A percentile compares a stretch with the other conserved stretches of the same genome.
Conservation (phyloP, 768 basidiomycete species). For the Cystobasidium ongulense region DNA sequence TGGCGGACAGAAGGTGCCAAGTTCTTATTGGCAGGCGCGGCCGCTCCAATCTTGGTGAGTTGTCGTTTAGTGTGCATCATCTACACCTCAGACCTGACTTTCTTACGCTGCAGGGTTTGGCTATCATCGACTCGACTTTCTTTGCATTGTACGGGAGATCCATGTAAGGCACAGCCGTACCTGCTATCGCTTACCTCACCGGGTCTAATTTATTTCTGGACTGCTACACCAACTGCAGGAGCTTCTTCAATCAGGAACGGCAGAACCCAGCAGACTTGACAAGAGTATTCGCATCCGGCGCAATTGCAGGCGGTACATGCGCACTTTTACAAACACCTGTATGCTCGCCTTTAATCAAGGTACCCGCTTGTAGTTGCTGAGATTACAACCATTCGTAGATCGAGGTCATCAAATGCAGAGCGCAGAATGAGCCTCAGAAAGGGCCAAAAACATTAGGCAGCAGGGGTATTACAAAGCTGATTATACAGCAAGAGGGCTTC, state of each 20-base stretch:
- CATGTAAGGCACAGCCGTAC: neutral
- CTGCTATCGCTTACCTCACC: neutral
- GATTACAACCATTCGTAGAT: neutral
- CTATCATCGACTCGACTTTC: constrained; percentile 33
- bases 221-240: neutral
- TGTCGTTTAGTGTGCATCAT: neutral
- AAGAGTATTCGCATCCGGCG: constrained; percentile 21
- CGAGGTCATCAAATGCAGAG: constrained; percentile 30
- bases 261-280: constrained; percentile 8
- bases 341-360: neutral
- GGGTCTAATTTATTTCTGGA: neutral
- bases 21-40: constrained; percentile 27
- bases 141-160: constrained; percentile 29
- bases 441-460: constrained; percentile 10
- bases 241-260: constrained; percentile 16
- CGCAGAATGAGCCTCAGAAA: constrained; percentile 21
- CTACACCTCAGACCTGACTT: neutral
- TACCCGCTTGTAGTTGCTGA: neutral
- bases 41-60: constrained; percentile 23
- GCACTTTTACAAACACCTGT: constrained; percentile 25
- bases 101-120: constrained; percentile 20
- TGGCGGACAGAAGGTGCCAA: constrained; percentile 29
- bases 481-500: constrained; percentile 25
- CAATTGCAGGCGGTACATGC: constrained; percentile 13
- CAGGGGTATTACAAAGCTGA: constrained; percentile 15